Conservation (phyloP, 164 flowering plant species). For the Macadamia tetraphylla region DNA sequence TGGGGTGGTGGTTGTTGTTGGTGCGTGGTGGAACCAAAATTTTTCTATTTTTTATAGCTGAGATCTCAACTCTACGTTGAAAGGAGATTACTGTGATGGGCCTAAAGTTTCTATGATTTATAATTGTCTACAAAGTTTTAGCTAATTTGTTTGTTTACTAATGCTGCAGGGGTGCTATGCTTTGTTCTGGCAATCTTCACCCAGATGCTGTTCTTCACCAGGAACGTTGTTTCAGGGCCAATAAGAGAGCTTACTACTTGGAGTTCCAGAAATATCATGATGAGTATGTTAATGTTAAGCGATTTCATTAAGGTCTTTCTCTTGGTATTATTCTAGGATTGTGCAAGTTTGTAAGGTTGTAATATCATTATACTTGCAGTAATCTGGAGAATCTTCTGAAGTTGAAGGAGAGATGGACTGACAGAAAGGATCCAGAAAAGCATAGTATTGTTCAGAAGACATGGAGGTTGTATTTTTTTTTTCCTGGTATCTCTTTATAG, state of each 20-base stretch:
- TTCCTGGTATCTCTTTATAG: neutral
- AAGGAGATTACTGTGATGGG: too few relatives aligned
- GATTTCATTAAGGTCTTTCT: too few relatives aligned
- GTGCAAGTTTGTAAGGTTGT: neutral
- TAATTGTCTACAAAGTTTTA: neutral
- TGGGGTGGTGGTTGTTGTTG: too few relatives aligned
- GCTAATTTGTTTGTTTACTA: neutral
- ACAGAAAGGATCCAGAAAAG: constrained; percentile 56
- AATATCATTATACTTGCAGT: constrained; percentile 34
- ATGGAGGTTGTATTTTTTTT: constrained; percentile 41
- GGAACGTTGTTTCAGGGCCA: constrained; percentile 40
- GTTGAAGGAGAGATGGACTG: constrained; percentile 59
- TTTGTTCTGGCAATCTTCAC: constrained; percentile 74
- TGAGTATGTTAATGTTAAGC: constrained; percentile 39
- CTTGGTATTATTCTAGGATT: too few relatives aligned
- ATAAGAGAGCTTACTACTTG: constrained; percentile 48
- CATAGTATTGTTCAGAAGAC: constrained; percentile 35
- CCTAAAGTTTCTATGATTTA: too few relatives aligned
- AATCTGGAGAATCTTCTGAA: constrained; percentile 49
- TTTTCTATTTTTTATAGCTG: too few relatives aligned
- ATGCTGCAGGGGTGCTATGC: constrained; percentile 63
- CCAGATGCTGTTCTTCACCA: constrained; percentile 58
- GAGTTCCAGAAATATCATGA: constrained; percentile 66
- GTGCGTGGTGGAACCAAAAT: too few relatives aligned
- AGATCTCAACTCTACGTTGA: too few relatives aligned